Conservation (phyloP, 1,139 yeast species). For the Yamadazyma trypodendri region DNA sequence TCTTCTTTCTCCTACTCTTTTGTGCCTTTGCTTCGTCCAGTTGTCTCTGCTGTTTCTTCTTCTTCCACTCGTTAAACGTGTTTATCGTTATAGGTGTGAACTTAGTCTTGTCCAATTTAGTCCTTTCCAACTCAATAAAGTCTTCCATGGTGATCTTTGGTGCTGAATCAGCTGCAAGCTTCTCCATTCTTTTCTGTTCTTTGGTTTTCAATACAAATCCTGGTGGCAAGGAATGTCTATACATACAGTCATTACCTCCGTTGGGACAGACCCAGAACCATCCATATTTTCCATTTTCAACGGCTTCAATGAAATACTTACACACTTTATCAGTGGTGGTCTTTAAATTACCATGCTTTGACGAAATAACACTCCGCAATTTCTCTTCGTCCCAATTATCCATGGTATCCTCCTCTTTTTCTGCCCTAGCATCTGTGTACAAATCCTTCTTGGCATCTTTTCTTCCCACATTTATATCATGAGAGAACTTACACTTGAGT, state of each 20-base stretch:
- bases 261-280: slow-evolving; percentile 99
- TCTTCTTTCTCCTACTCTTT: slow-evolving; percentile 48
- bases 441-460: slow-evolving; percentile 88
- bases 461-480: slow-evolving; percentile 82
- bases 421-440: slow-evolving; percentile 82
- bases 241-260: slow-evolving; percentile 90
- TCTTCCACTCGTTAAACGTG: slow-evolving; percentile 84
- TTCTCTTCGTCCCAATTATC: slow-evolving; percentile 97
- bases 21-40: slow-evolving; percentile 58
- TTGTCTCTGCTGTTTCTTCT: slow-evolving; percentile 60
- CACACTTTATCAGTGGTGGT: slow-evolving; percentile 96
- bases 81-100: slow-evolving; percentile 88
- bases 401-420: slow-evolving; percentile 84
- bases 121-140: slow-evolving; percentile 91
- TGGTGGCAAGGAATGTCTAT: slow-evolving; percentile 94
- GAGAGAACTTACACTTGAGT: slow-evolving; percentile 88
- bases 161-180: slow-evolving; percentile 77
- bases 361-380: slow-evolving; percentile 76
- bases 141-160: slow-evolving; percentile 95
- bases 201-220: slow-evolving; percentile 96
- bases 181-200: slow-evolving; percentile 90
- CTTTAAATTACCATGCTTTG: slow-evolving; percentile 92
- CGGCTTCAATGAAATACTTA: slow-evolving; percentile 92
- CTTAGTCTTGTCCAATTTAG: slow-evolving; percentile 69
- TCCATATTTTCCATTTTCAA: slow-evolving; percentile 95